Evolutionary conservation across 257 asterid genomes (phyloP), one percentile per base, ranked within the genome.

Genomic region (Nicotiana attenuata): DNA sequence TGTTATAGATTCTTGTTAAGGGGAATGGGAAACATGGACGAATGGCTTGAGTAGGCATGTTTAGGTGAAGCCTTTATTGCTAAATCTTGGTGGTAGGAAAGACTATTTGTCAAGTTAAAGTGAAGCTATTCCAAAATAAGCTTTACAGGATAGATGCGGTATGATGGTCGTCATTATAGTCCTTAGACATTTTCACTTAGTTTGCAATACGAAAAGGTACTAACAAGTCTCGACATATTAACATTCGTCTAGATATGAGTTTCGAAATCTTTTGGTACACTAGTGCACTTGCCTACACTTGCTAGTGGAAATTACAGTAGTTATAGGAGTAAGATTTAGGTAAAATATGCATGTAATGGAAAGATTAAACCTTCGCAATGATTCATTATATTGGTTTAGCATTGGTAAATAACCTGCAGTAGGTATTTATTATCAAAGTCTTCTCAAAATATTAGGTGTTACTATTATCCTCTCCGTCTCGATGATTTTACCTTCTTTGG

Each of bases 1-100:
- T 47, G 61, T 3, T 14, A 24, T 75, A 22, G 15, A 24, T 73
- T 73, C 24, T 73, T 47, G 2, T 47, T 61, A n/a, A 26, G 41
- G 41, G 26, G 24, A 24, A 75, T 75, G 45, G 4, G 45, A 50
- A 73, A 24, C 45, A 3, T 50, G 63, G 26, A 75, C 0, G 45
- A 50, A 50, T 26, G 3, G 10, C 64, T 26, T 50, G 64, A 75
- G 64, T 75, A 50, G 63, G 64, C 17, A 5, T 26, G 63, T 75
- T 13, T 75, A 15, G 16, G 45, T 75, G 80, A 75, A 75, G 60
- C 80, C 79, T 50, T 15, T 73, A 73, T 47, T 24, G 80, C 80
- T 73, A 22, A 73, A 45, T 71, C 38, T 50, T 75, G 61, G 80
- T 75, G 45, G 20, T 24, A 7, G 63, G 38, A 22, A 68, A 47